Evolutionary conservation across 768 basidiomycete species (phyloP), one percentile per base, ranked within the genome.

Genomic region (Lactarius tabidus): DNA sequence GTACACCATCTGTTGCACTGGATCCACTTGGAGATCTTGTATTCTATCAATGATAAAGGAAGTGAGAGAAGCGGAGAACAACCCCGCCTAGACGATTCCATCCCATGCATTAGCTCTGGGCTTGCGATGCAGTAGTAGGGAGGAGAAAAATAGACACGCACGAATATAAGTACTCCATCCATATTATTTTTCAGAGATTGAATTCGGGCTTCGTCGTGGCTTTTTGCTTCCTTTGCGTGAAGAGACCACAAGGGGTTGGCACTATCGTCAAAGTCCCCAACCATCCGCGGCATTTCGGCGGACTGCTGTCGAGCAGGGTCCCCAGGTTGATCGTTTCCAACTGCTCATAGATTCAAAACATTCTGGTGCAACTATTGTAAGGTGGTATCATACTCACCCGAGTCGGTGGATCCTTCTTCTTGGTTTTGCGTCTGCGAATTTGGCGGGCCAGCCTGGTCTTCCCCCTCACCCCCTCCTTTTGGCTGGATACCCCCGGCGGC

Each of bases 231-330:
- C 20, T 45, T n/a, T 10, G 76, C 63, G 65, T 78, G 79, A 5
- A 76, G 68, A 7, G 75, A 75, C 79, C 78, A 79, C 28, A 80
- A 71, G n/a, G 72, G 73, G 33, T 74, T 73, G 3, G 77, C 77
- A 29, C 76, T 75, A 51, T 77, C 77, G 69, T 76, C 75, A 59
- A 76, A 75, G 31, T 63, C 62, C 8, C 41, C 41, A n/a, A 43
- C 41, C 41, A 43, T 43, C 41, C 20, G 41, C 6, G 41, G 41
- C 20, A 43, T 7, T 43, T n/a, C 8, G 18, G 41, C 41, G 41
- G 41, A 43, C 41, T 43, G 41, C 8, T 20, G 41, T 20, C 41
- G 18, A 43, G 20, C 41, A 20, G 41, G 20, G 20, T 43, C 41
- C 20, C 20, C 41, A 43, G 41, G 41, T n/a, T 18, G 41, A n/a